These are phyloP conservation scores for Aspergillus sp. DNA, from an alignment of 2,329 filamentous ascomycete genomes.

Conservation along the genomic window DNA sequence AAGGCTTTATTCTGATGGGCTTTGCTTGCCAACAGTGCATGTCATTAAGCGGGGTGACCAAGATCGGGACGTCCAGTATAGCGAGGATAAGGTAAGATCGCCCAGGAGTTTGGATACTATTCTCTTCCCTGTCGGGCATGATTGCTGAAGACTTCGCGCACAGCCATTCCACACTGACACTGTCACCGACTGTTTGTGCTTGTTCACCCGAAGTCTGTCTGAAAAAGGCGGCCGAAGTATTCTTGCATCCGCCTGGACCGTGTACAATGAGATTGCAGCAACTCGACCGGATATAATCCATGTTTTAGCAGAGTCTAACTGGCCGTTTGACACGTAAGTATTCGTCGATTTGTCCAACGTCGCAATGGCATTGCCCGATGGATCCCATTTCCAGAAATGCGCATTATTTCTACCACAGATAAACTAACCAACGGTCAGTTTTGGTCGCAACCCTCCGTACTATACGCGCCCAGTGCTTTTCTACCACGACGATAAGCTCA, in stretches of 20 bases:
- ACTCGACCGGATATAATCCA: slow-evolving; percentile 14
- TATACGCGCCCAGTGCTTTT: slow-evolving; percentile 12
- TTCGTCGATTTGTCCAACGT: not conserved
- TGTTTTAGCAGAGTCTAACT: slow-evolving; percentile 6
- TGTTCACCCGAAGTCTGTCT: slow-evolving; percentile 11
- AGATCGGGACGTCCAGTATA: slow-evolving; percentile 8
- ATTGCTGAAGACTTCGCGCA: not conserved
- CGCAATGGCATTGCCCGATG: not conserved
- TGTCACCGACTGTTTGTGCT: slow-evolving; percentile 13
- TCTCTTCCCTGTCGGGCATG: not conserved
- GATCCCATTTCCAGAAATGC: not conserved
- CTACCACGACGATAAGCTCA: slow-evolving; percentile 11
- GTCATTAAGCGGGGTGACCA: slow-evolving; percentile 11
- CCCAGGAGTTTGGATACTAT: not conserved
- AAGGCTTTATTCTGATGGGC: not conserved
- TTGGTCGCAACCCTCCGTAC: slow-evolving; percentile 10
- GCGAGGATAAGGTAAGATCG: slow-evolving; percentile 11
- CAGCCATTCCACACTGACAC: slow-evolving; percentile 15
- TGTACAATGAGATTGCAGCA: slow-evolving; percentile 15
- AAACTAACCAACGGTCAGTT: slow-evolving; percentile 5
- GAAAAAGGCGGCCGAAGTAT: slow-evolving; percentile 13
- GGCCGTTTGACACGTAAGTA: slow-evolving; percentile 15
- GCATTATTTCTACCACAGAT: not conserved
- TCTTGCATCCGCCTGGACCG: slow-evolving; percentile 13
- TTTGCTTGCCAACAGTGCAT: slow-evolving; percentile 8